Evolutionary conservation across 441 rosid species (phyloP).

Genomic region (Populus hybrid): DNA sequence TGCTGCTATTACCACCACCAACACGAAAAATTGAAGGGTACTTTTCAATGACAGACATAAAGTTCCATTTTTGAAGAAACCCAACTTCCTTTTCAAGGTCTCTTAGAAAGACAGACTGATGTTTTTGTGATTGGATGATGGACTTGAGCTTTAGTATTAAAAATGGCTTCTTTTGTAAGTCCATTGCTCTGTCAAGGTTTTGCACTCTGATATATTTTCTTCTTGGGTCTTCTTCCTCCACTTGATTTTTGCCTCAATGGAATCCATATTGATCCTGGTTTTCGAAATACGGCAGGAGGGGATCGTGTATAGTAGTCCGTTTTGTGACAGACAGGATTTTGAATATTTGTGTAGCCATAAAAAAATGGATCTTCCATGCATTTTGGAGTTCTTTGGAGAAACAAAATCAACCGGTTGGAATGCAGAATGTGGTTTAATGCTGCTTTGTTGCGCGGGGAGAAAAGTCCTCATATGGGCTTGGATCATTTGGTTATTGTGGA

Average conservation of each 20-base stretch:
- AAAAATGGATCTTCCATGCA: constrained; percentile 24
- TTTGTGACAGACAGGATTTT: neutral
- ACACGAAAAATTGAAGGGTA: constrained; percentile 68
- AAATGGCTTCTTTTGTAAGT: constrained; percentile 68
- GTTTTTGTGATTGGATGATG: constrained; percentile 62
- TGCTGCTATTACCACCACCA: constrained; percentile 39
- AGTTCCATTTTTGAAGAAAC: constrained; percentile 82
- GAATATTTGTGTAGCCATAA: constrained; percentile 1
- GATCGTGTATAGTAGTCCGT: neutral
- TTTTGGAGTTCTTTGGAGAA: constrained; percentile 12
- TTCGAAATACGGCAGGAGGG: constrained; percentile 20
- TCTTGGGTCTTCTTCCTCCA: constrained; percentile 73
- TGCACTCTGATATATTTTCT: constrained; percentile 72
- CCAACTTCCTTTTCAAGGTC: constrained; percentile 93
- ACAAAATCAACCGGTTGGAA: constrained; percentile 37
- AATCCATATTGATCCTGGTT: constrained; percentile 30
- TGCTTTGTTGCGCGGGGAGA: too few relatives aligned
- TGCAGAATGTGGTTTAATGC: constrained; percentile 14
- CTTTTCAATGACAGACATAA: too few relatives aligned
- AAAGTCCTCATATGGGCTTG: too few relatives aligned
- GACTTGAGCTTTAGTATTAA: constrained; percentile 64
- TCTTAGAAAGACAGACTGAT: constrained; percentile 53
- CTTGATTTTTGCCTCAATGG: constrained; percentile 50
- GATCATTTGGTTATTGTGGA: too few relatives aligned
- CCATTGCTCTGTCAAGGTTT: constrained; percentile 80